These are phyloP conservation scores for Brettanomyces bruxellensis DNA, from an alignment of 805 yeast species.

Conservation along the genomic window DNA sequence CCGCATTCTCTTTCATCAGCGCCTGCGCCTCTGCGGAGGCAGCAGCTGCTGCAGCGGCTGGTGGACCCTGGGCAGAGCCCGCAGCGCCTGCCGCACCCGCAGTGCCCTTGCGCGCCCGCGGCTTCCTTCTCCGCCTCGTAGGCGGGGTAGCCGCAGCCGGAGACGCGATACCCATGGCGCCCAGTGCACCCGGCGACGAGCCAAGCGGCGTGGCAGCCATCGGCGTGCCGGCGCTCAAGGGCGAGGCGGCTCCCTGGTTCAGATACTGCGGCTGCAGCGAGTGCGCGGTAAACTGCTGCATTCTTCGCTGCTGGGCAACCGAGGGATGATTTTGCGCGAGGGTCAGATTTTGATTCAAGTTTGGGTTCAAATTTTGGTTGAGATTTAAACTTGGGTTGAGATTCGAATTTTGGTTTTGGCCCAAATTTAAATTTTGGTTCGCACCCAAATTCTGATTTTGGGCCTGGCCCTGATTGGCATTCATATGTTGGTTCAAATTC, in stretches of 20 bases:
- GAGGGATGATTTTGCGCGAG: too few relatives aligned
- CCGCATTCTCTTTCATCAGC: conserved; percentile 22
- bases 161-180: too few relatives aligned
- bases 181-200: too few relatives aligned
- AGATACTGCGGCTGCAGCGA: not conserved
- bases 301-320: too few relatives aligned
- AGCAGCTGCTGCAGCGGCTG: conserved; percentile 3
- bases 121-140: not conserved
- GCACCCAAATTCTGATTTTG: too few relatives aligned
- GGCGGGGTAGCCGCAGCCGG: not conserved
- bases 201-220: not conserved
- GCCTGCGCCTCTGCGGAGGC: conserved; percentile 18
- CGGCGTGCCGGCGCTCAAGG: not conserved
- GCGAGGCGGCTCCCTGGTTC: not conserved
- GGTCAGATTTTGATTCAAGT: too few relatives aligned
- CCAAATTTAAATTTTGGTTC: too few relatives aligned
- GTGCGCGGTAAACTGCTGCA: not conserved
- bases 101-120: not conserved
- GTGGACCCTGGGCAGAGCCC: not conserved
- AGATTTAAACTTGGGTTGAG: too few relatives aligned
- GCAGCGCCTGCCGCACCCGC: not conserved
- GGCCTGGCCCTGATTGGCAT: too few relatives aligned
- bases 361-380: too few relatives aligned
- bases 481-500: too few relatives aligned
- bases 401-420: too few relatives aligned